Base-by-base conservation (phyloP, 2,329 filamentous ascomycete species). In the Botrytis elliptica region DNA sequence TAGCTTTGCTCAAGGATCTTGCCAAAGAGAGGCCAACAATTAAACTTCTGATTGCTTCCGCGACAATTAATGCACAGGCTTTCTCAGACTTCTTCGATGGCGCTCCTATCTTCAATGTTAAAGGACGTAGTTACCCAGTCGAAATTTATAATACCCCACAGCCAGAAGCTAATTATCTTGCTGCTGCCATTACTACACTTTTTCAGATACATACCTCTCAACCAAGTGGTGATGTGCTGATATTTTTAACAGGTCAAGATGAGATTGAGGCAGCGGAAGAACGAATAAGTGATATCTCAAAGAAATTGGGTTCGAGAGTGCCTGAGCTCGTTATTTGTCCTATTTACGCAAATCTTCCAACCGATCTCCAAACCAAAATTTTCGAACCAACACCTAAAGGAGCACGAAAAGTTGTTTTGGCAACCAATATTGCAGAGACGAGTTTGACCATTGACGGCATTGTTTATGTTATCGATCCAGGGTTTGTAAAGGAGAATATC, bases 361-460 rank as follows among this genome's bases (percentile, higher is more conserved):
- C 94, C 0, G 95, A 98, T 74, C 84, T 97, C 1, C 96, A 99
- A 81, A 89, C 92, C 66, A 95, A 95, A 81, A 97, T 98, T 77
- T 99, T 99, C 79, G 94, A 97, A 79, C 94, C 95, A 0, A 97
- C 95, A 0, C 95, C 96, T 0, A 89, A 92, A 0, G 91, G 91
- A 29, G 91, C 93, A 0, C 89, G 96, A 42, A 99, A 98, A 81
- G 94, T 98, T 0, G 94, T 99, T 0, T 84, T 98, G 55, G 94
- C 95, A 0, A 98, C 96, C 3, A 99, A 99, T 81, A 98, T 99
- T 82, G 96, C 96, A 3, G 96, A 99, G 82, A 99, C 96, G 0
- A 94, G 91, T 85, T 84, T 99, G 80, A 99, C 96, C 0, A 97
- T 99, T 74, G 95, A 98, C 81, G 95, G 95, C 25, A 97, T 98